A percentile compares a stretch with the other conserved stretches of the same genome.
Conservation (phyloP, 2,329 filamentous ascomycete species). For the Pseudogymnoascus sp. region DNA sequence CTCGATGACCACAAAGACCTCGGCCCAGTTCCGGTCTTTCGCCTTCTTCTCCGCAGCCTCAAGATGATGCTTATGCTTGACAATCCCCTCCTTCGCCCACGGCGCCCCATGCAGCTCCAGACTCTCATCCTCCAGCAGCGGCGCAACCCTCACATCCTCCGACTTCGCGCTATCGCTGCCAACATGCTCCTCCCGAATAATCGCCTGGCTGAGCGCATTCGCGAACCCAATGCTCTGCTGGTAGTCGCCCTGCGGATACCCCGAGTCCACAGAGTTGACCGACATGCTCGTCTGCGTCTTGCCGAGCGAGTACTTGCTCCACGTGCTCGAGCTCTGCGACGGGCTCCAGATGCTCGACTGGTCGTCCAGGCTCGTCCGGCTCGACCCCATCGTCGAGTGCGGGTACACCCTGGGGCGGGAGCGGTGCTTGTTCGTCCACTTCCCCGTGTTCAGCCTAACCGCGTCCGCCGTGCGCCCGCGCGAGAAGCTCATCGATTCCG, state of each 20-base stretch:
- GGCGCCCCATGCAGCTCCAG: conserved; percentile 88
- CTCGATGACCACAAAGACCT: conserved; percentile 93
- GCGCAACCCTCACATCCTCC: conserved; percentile 37
- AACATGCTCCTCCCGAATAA: conserved; percentile 77
- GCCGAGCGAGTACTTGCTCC: conserved; percentile 88
- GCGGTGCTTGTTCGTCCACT: conserved; percentile 79
- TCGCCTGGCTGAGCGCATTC: conserved; percentile 91
- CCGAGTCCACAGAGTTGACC: conserved; percentile 78
- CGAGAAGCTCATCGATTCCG: conserved; percentile 62
- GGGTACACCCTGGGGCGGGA: conserved; percentile 70
- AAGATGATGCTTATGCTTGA: conserved; percentile 94
- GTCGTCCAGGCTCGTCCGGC: conserved; percentile 89
- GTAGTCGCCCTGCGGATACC: conserved; percentile 69
- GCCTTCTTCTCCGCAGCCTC: conserved; percentile 85
- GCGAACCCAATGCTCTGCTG: conserved; percentile 97
- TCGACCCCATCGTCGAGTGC: conserved; percentile 76
- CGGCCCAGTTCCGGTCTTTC: conserved; percentile 88
- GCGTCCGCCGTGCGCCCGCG: conserved; percentile 60
- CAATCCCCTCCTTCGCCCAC: conserved; percentile 94
- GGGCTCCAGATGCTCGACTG: conserved; percentile 86
- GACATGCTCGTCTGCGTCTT: conserved; percentile 88
- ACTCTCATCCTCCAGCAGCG: conserved; percentile 83
- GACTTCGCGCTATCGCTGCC: conserved; percentile 36
- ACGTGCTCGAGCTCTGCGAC: conserved; percentile 75
- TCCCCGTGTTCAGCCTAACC: conserved; percentile 35